phyloP scores from a whole-genome alignment of 495 filamentous ascomycete genomes.

The Penicillium malachiteum region DNA sequence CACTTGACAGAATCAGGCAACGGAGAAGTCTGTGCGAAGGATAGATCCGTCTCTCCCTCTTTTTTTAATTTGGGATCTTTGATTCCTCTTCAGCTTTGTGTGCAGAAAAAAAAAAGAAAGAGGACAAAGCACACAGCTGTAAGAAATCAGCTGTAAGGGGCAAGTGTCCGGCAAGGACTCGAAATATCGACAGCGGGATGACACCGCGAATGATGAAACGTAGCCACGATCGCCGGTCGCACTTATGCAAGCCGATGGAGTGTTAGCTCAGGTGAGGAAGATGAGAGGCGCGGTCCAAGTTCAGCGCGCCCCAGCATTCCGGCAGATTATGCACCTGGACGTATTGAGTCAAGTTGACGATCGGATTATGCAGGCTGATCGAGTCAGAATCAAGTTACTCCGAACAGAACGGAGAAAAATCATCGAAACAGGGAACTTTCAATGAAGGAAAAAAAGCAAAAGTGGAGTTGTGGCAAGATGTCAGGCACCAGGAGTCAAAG shows the following conservation, averaged over 20 bases:
- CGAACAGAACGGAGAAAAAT: neutral
- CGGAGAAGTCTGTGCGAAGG: slow-evolving; percentile 7
- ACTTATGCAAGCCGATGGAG: slow-evolving; percentile 43
- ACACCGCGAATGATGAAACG: slow-evolving; percentile 16
- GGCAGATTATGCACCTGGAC: slow-evolving; percentile 5
- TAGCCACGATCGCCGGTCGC: slow-evolving; percentile 36
- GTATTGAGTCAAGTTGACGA: neutral
- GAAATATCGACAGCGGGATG: neutral
- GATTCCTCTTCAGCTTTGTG: neutral
- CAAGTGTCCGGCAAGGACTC: neutral
- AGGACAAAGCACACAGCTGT: no score
- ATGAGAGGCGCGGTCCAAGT: slow-evolving; percentile 20
- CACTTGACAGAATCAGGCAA: slow-evolving; percentile 9
- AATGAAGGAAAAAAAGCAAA: neutral
- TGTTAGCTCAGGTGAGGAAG: slow-evolving; percentile 12
- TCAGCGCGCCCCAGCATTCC: slow-evolving; percentile 26
- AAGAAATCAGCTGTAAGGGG: slow-evolving; percentile 13
- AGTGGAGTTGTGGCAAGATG: slow-evolving; percentile 11
- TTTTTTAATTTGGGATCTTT: neutral
- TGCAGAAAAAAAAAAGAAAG: slow-evolving; percentile 5
- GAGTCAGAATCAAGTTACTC: neutral
- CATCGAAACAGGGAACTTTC: neutral
- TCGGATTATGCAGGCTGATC: neutral
- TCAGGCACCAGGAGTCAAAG: slow-evolving; percentile 9
- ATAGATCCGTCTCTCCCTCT: slow-evolving; percentile 17